Evolutionary conservation across 148 eudicot species (phyloP).

Genomic region (Rhododendron mucronatum): DNA sequence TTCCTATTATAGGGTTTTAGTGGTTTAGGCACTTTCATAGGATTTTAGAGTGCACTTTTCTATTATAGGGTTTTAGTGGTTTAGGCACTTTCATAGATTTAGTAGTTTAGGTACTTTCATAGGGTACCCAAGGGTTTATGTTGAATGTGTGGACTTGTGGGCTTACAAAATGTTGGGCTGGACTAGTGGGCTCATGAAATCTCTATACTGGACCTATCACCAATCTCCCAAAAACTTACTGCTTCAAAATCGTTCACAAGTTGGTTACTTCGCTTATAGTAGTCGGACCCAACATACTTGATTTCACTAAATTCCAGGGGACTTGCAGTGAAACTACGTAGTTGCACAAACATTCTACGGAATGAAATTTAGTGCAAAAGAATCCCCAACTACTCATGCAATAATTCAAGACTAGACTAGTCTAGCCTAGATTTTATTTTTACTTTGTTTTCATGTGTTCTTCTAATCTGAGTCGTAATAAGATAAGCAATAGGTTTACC

Average conservation of each 20-base stretch:
- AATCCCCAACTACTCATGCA: not conserved
- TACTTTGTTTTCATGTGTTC: not conserved
- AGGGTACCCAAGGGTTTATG: too few species aligned
- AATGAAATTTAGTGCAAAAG: not conserved
- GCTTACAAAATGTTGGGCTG: too few species aligned
- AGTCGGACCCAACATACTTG: not conserved
- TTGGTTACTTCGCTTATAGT: not conserved
- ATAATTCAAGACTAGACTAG: not conserved
- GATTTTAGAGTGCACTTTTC: too few species aligned
- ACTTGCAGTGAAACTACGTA: not conserved
- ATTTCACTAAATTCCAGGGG: not conserved
- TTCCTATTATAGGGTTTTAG: too few species aligned
- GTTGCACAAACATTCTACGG: not conserved
- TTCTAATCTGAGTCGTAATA: not conserved
- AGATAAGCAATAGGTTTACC: not conserved
- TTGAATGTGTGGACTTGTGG: too few species aligned
- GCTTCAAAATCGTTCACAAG: not conserved
- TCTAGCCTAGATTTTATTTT: not conserved
- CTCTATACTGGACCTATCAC: too few species aligned
- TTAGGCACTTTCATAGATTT: too few species aligned
- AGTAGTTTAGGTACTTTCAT: too few species aligned
- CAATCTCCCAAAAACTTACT: not conserved
- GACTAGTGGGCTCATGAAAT: too few species aligned
- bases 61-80: too few species aligned
- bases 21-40: too few species aligned